Conservation (phyloP, 2,329 filamentous ascomycete species). For the Diplocarpon rosae region DNA sequence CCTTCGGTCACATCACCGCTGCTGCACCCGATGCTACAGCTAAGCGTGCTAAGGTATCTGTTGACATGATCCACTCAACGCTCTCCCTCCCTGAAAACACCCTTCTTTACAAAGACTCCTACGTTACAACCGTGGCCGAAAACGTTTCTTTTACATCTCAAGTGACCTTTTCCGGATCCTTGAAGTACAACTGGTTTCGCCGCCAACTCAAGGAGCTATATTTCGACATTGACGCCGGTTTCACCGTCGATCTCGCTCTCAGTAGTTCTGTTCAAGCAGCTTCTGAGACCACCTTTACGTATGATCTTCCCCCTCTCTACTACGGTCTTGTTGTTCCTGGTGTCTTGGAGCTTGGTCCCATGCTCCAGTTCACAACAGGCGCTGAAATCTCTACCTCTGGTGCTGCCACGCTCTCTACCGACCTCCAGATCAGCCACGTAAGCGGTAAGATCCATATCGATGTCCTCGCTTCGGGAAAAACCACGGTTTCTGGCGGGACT, state of each 20-base stretch:
- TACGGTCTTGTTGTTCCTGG: constrained; percentile 33
- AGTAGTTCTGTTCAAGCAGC: constrained; percentile 28
- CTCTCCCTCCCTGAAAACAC: not conserved
- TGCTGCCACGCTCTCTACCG: constrained; percentile 26
- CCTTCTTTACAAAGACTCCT: constrained; percentile 15
- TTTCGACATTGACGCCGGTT: constrained; percentile 33
- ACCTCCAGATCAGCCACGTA: constrained; percentile 26
- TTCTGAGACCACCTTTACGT: constrained; percentile 28
- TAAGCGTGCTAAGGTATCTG: constrained; percentile 16
- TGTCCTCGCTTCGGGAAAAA: constrained; percentile 25
- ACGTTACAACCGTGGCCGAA: constrained; percentile 29
- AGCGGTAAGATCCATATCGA: constrained; percentile 32
- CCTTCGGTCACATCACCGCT: constrained; percentile 23
- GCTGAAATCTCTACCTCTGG: constrained; percentile 29
- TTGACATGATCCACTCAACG: constrained; percentile 19
- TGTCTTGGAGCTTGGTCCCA: constrained; percentile 30
- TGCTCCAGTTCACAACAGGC: constrained; percentile 30
- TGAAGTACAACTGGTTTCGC: constrained; percentile 32
- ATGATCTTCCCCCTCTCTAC: constrained; percentile 29
- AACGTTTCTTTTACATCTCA: constrained; percentile 28
- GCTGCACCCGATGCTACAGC: constrained; percentile 11
- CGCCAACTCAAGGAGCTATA: constrained; percentile 29
- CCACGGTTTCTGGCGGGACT: constrained; percentile 28
- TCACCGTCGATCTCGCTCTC: constrained; percentile 30
- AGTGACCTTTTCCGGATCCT: constrained; percentile 32